A percentile compares a stretch with the other conserved stretches of the same genome.
phyloP scores from a whole-genome alignment of 2,329 filamentous ascomycete genomes.

The Akanthomyces muscarius region DNA sequence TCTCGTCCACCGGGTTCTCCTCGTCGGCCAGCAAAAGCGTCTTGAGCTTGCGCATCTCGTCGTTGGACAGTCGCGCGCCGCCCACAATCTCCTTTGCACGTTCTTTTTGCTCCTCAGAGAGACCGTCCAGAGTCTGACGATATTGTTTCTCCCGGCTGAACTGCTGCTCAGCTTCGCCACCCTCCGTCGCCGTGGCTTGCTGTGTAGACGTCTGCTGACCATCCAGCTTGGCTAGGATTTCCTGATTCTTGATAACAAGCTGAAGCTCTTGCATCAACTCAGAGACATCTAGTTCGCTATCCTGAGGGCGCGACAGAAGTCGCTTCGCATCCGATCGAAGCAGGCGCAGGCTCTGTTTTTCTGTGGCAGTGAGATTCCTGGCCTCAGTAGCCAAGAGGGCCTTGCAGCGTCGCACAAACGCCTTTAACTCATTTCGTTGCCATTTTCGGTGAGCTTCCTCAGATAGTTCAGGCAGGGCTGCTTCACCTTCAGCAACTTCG shows the following conservation, averaged over 20 bases:
- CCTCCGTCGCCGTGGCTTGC: conserved; percentile 2
- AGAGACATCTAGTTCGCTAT: conserved; percentile 26
- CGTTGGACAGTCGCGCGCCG: conserved; percentile 33
- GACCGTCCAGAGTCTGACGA: conserved; percentile 33
- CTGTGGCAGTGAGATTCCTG: conserved; percentile 50
- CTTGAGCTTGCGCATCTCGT: conserved; percentile 52
- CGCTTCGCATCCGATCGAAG: conserved; percentile 64
- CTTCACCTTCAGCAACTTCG: conserved; percentile 18
- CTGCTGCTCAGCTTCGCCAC: conserved; percentile 11
- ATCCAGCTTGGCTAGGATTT: conserved; percentile 25
- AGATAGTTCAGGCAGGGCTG: conserved; percentile 2
- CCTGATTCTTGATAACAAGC: conserved; percentile 31
- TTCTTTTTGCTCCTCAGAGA: conserved; percentile 30
- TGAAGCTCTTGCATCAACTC: conserved; percentile 32
- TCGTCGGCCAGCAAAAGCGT: conserved; percentile 57
- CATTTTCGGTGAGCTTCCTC: conserved; percentile 5
- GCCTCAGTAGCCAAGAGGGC: conserved; percentile 18
- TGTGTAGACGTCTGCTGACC: conserved; percentile 18
- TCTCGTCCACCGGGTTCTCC: conserved; percentile 71
- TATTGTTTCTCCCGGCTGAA: conserved; percentile 30
- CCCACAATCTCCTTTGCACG: conserved; percentile 33
- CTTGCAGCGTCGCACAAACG: conserved; percentile 5
- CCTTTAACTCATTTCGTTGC: conserved; percentile 1
- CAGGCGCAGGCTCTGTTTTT: conserved; percentile 71
- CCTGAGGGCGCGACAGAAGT: conserved; percentile 46